Evolutionary conservation across 345 rosid species (phyloP), one percentile per base, ranked within the genome.

Genomic region (Erodium maritimum): DNA sequence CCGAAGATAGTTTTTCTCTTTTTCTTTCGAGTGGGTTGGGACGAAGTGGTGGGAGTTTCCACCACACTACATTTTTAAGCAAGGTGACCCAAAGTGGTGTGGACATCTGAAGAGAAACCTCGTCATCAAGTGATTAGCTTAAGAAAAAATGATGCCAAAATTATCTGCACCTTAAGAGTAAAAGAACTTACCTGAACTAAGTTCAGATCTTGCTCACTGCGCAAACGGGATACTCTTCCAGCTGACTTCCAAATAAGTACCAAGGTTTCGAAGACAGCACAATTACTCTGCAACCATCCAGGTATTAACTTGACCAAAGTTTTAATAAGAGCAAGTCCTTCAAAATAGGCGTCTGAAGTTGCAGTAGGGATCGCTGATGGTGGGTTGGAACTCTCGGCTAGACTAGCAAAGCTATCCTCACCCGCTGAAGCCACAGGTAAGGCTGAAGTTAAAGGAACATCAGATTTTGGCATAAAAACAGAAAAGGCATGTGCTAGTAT

Each of bases 231-330:
- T 68, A 82, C 75, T 74, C 99, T 89, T 21, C 79, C 84, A 24
- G 91, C 85, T 56, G 99, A 93, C 69, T 93, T 93, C 99, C 99
- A 93, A 54, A 89, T 74, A 72, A 74, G 82, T 54, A 87, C 87
- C 69, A 93, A 64, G n/a, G 90, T 85, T 72, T 93, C 95, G 72
- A 93, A 93, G 61, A 93, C 99, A 55, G 55, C 42, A 67, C 72
- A 82, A 61, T 89, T 93, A 76, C 79, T 82, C 76, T 85, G 97
- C 81, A 93, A 68, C 99, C 99, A 93, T 54, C 80, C 74, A 66
- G 96, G 97, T 67, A 89, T 75, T 76, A 89, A 67, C 62, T 89
- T 93, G 64, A 87, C 94, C 84, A 93, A 71, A 21, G 86, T 82
- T 76, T 93, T 93, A 65, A 93, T 62, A 56, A 93, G 95, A 55